Percentiles rank a stretch among this genome's conserved stretches.
Conservation (phyloP, 768 basidiomycete species). For the Lentinula sp. region DNA sequence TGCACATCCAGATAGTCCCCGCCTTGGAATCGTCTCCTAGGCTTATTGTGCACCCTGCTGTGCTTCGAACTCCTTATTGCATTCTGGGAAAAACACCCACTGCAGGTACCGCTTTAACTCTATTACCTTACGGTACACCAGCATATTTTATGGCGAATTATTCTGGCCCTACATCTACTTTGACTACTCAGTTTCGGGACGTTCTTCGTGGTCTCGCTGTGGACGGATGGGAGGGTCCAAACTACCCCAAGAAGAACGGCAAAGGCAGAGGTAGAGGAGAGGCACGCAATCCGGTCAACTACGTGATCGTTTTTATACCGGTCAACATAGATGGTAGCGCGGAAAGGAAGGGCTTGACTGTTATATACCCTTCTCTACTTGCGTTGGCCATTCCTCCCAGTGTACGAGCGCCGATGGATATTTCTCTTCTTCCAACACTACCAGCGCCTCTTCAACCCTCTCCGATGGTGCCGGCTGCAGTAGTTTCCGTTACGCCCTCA, state of each 20-base stretch:
- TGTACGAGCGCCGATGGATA: slow-evolving; percentile 14
- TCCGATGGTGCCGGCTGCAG: slow-evolving; percentile 3
- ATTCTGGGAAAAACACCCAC: slow-evolving; percentile 44
- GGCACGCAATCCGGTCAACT: slow-evolving; percentile 22
- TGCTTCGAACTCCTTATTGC: slow-evolving; percentile 52
- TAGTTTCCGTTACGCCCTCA: neutral
- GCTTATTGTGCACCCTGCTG: slow-evolving; percentile 60
- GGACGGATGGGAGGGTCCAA: slow-evolving; percentile 38
- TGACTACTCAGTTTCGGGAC: slow-evolving; percentile 57
- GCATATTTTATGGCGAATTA: slow-evolving; percentile 73
- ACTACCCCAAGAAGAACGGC: slow-evolving; percentile 12
- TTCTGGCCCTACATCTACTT: slow-evolving; percentile 55
- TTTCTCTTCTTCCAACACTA: slow-evolving; percentile 5
- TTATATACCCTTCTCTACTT: slow-evolving; percentile 66
- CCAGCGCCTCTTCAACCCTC: slow-evolving; percentile 6
- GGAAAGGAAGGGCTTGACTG: slow-evolving; percentile 71
- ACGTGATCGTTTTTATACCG: slow-evolving; percentile 66
- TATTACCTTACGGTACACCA: slow-evolving; percentile 67
- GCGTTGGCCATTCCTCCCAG: slow-evolving; percentile 36
- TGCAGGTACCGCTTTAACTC: slow-evolving; percentile 59
- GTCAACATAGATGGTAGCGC: slow-evolving; percentile 69
- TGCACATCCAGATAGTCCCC: slow-evolving; percentile 52
- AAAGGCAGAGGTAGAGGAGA: slow-evolving; percentile 11
- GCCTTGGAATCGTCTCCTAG: slow-evolving; percentile 24
- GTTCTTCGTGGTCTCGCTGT: slow-evolving; percentile 60